phyloP scores from a whole-genome alignment of 768 basidiomycete species.

The Mycena kentingensis region DNA sequence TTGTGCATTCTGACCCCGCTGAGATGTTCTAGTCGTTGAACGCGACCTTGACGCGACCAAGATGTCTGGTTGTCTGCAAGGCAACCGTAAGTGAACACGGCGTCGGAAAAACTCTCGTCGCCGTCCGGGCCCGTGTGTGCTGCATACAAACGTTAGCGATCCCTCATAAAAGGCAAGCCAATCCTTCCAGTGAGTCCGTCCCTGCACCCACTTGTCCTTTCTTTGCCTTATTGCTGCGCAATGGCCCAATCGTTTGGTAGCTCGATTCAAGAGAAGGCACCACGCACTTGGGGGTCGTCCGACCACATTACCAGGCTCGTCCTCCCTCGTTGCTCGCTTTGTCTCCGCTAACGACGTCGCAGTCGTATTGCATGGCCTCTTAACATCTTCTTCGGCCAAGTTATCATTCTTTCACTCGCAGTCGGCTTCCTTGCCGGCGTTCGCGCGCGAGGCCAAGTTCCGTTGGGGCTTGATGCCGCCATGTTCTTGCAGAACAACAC shows the following conservation, averaged over 20 bases:
- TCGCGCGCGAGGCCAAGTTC: neutral
- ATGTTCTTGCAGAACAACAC: neutral
- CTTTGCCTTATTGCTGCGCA: neutral
- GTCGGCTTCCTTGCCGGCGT: neutral
- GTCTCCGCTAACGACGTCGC: neutral
- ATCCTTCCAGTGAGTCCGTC: no score
- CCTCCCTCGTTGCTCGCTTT: neutral
- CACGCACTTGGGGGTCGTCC: neutral
- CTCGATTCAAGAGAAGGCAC: neutral
- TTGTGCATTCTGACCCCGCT: no score
- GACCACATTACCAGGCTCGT: neutral
- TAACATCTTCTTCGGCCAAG: neutral
- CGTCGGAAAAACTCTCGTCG: no score
- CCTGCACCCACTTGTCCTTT: no score
- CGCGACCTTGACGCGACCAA: no score
- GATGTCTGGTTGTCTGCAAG: no score
- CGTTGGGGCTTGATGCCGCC: neutral
- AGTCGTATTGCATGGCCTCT: constrained; percentile 3
- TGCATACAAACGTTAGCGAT: no score
- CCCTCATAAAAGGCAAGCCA: no score
- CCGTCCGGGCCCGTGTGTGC: no score
- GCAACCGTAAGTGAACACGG: no score
- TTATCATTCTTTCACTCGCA: neutral
- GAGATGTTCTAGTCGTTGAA: no score
- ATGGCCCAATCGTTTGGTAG: neutral